Evolutionary conservation across 805 yeast genomes (phyloP), one percentile per base, ranked within the genome.

Genomic region (Lachancea fermentati): DNA sequence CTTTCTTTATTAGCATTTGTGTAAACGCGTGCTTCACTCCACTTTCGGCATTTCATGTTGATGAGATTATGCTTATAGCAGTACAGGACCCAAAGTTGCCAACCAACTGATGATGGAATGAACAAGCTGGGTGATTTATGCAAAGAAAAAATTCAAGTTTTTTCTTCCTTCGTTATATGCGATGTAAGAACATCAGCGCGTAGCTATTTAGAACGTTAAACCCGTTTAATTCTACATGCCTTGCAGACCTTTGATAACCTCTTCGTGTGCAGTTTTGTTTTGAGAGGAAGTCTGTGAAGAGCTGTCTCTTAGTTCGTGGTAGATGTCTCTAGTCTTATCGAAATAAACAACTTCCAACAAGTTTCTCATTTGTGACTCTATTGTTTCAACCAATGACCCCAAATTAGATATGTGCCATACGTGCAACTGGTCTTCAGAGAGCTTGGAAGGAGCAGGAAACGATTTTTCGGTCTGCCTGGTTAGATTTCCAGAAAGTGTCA

Each of bases 321-420:
- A 70, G 36, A 93, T 81, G 57, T 91, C 96, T 55, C 85, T 79
- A 14, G 96, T 85, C 68, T 91, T 91, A 53, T 95, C 97, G 58
- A 91, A 91, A 61, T 91, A 91, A 19, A 91, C 97, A 48, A 87
- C 95, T 61, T 91, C 95, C 48, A 91, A 71, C 68, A 85, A 69
- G 52, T 85, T 85, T 63, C 98, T 76, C 67, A 91, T 69, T 58
- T 83, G 86, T 45, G 82, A 79, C 66, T 91, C 98, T 32, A 85
- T 73, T 46, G 86, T 95, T 63, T 91, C 98, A 11, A 93, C 75
- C 47, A 88, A 61, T 2, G 83, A 69, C 22, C 98, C 98, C 45
- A 91, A 66, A 57, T 89, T 89, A 24, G 88, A 79, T 36, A 91
- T 74, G 58, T 93, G 97, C 29, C 62, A 35, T 15, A 36, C 34